Evolutionary conservation across 2,329 filamentous ascomycete species (phyloP).

Genomic region (Leptographium galeiforme): DNA sequence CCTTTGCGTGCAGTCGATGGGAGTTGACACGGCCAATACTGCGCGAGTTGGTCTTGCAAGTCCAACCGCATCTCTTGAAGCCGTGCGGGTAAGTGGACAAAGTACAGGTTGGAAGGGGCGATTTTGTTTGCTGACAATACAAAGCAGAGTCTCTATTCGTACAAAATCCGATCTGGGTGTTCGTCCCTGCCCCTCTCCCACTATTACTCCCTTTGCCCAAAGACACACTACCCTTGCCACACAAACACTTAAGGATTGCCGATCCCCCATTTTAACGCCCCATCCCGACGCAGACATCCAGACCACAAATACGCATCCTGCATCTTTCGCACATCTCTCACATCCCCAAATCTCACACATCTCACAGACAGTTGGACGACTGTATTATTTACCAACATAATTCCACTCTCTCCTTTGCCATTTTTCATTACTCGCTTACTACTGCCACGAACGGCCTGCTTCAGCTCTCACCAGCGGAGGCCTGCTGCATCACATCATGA

Average conservation of each 20-base stretch:
- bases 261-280: constrained; percentile 32
- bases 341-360: no score
- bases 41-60: neutral
- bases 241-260: constrained; percentile 46
- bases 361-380: no score
- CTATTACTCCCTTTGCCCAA: neutral
- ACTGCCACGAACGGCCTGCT: no score
- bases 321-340: neutral
- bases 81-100: constrained; percentile 1
- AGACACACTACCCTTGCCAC: constrained; percentile 10
- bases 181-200: constrained; percentile 1
- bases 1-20: neutral
- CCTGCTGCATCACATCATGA: constrained; percentile 49
- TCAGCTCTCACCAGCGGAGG: neutral
- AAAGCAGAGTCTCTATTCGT: neutral
- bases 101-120: neutral
- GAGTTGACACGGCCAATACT: neutral
- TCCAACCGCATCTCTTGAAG: neutral
- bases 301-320: neutral
- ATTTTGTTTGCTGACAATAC: neutral
- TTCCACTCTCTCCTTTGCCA: no score
- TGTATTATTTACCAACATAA: no score
- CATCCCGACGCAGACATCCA: neutral
- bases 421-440: no score
- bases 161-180: neutral